Evolutionary conservation across 1,139 yeast genomes (phyloP), one percentile per base, ranked within the genome.

Genomic region (Pneumocystis sp.): DNA sequence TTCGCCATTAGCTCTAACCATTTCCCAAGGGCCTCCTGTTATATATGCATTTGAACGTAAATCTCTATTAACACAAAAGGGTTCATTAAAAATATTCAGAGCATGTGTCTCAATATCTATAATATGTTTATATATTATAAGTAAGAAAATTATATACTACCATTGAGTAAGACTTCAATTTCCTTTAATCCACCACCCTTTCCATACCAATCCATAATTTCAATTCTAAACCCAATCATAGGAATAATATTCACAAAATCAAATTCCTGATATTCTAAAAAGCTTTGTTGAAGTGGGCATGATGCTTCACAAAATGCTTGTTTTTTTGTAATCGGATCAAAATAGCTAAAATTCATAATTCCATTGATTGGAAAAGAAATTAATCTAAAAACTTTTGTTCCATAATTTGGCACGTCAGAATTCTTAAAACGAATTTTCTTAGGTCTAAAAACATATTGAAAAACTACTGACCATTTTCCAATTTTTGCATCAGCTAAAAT

Each of bases 331-430:
- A 74, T 70, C 1, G 96, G 95, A 72, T 91, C 95, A 45, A 87
- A 77, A 72, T 89, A 93, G 0, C 96, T 85, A 70, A 93, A 76
- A 73, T 93, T 93, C 96, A 93, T 87, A 69, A 91, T 91, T 70
- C 97, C 91, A 70, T 86, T 82, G 61, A 89, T 82, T 0, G 97
- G 97, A 66, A 82, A 78, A 0, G 96, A 84, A 64, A 87, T 78
- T 29, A 93, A 78, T 71, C 97, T 81, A 74, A 90, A 91, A 7
- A 81, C 70, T 66, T 85, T 80, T 3, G 88, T 83, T 10, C 87
- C 86, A 62, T 78, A 76, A 64, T 80, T 77, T 56, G 79, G 79
- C 7, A 79, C 78, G 15, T 77, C 75, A 1, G 77, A 71, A 68
- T 89, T 83, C 73, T 83, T 87, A 7, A 93, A 73, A 67, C 97